phyloP scores from a whole-genome alignment of 2,329 filamentous ascomycete species.

The Fusarium humuli region DNA sequence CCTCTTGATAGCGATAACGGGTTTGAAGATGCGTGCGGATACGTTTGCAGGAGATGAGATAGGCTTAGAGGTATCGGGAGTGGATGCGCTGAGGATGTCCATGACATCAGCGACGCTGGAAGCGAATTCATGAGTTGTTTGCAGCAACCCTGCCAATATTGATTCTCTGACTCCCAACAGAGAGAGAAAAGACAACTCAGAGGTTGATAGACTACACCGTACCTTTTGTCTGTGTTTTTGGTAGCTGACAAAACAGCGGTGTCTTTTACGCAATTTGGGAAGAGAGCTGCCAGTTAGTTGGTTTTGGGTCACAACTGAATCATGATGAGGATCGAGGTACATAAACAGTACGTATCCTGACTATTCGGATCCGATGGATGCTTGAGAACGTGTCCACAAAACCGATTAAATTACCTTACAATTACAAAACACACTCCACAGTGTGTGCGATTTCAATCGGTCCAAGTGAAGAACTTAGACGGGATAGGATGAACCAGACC shows the following conservation, averaged over 20 bases:
- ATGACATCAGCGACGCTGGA: conserved; percentile 25
- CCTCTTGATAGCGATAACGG: conserved; percentile 34
- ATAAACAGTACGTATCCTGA: not conserved
- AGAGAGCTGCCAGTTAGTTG: conserved; percentile 7
- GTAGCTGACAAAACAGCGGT: conserved; percentile 31
- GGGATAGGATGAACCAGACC: not conserved
- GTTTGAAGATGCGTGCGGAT: conserved; percentile 15
- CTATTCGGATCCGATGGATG: conserved; percentile 20
- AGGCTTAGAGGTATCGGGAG: conserved; percentile 11
- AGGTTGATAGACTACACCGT: conserved; percentile 15
- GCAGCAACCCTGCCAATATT: conserved; percentile 8
- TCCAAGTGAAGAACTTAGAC: conserved; percentile 5
- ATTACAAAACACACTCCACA: conserved; percentile 34
- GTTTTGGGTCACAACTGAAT: conserved; percentile 28
- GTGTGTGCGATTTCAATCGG: conserved; percentile 12
- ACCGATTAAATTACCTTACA: not conserved
- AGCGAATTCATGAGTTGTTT: conserved; percentile 10
- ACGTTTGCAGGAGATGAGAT: conserved; percentile 27
- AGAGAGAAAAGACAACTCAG: not conserved
- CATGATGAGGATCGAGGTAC: conserved; percentile 18
- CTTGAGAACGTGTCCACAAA: conserved; percentile 13
- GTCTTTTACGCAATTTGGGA: conserved; percentile 30
- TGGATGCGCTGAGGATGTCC: conserved; percentile 24
- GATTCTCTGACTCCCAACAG: conserved; percentile 2
- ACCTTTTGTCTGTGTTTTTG: not conserved